phyloP scores from a whole-genome alignment of 305 asterid species.

The Solanum hybrid region DNA sequence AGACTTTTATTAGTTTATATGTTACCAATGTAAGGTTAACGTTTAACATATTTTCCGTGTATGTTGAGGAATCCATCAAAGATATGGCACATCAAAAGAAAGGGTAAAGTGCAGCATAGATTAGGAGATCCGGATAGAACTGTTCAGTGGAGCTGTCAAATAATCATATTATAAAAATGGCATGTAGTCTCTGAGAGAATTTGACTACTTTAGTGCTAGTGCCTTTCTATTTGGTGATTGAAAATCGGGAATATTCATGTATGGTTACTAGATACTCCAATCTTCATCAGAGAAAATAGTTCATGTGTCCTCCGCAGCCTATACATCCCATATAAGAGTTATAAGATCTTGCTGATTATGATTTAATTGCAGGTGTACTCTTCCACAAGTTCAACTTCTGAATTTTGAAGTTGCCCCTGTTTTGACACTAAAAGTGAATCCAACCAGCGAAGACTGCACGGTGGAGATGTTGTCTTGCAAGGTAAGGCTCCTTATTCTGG shows the following conservation, averaged over 20 bases:
- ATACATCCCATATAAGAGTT: neutral
- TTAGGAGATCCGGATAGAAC: neutral
- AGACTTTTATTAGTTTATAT: neutral
- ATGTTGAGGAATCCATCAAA: neutral
- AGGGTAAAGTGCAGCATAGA: neutral
- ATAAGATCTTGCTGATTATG: neutral
- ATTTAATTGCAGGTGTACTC: conserved; percentile 46
- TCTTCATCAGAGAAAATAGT: neutral
- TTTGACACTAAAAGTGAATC: conserved; percentile 54
- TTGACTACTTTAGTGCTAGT: neutral
- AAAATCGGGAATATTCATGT: neutral
- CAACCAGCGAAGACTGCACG: conserved; percentile 49
- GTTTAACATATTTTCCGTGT: neutral
- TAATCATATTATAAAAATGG: neutral
- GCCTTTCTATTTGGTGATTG: neutral
- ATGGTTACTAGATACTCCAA: neutral
- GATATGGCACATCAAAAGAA: neutral
- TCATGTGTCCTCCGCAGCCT: neutral
- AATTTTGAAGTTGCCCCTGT: conserved; percentile 74
- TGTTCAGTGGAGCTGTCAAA: neutral
- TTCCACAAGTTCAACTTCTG: conserved; percentile 66
- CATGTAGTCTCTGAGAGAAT: neutral
- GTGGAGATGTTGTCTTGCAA: conserved; percentile 79
- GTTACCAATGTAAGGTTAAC: neutral
- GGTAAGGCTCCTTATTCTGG: conserved; percentile 28